A percentile compares a stretch with the other conserved stretches of the same genome.
phyloP scores from a whole-genome alignment of 768 basidiomycete genomes.

The Tulasnella sp. region DNA sequence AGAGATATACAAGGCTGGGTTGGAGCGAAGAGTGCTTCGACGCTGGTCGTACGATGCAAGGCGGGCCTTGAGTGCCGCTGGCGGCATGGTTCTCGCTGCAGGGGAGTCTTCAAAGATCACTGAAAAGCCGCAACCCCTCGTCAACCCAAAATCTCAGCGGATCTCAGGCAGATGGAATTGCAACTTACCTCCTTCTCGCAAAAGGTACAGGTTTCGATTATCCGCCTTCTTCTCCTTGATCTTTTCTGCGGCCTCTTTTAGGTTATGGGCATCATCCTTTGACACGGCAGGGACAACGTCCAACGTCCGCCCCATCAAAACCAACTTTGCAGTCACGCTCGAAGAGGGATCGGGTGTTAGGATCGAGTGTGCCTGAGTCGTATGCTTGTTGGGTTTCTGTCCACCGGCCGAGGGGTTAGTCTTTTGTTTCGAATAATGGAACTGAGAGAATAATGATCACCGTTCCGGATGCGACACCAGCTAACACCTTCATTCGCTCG shows the following conservation, averaged over 20 bases:
- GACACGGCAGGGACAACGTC: conserved; percentile 89
- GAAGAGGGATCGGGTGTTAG: conserved; percentile 92
- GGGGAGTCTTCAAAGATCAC: conserved; percentile 87
- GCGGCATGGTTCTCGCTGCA: conserved; percentile 59
- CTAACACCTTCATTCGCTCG: conserved; percentile 37
- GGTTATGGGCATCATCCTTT: conserved; percentile 74
- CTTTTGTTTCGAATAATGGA: not conserved
- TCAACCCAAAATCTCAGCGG: not conserved
- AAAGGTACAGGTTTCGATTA: conserved; percentile 90
- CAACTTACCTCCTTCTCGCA: conserved; percentile 85
- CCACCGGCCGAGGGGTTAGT: not conserved
- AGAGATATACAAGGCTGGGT: conserved; percentile 91
- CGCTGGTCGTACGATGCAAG: conserved; percentile 80
- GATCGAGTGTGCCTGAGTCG: conserved; percentile 69
- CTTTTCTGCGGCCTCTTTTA: conserved; percentile 83
- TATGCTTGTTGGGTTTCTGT: conserved; percentile 37
- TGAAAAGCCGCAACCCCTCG: conserved; percentile 29
- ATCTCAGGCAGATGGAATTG: not conserved
- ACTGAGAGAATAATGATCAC: not conserved
- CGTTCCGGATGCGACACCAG: not conserved
- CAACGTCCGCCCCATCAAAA: conserved; percentile 85
- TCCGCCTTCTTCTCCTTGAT: conserved; percentile 74
- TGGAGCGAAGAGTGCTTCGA: conserved; percentile 71
- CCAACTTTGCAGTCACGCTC: conserved; percentile 68
- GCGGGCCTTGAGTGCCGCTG: conserved; percentile 78